phyloP scores from a whole-genome alignment of 2,329 filamentous ascomycete species.

The Hypoxylon sp. region DNA sequence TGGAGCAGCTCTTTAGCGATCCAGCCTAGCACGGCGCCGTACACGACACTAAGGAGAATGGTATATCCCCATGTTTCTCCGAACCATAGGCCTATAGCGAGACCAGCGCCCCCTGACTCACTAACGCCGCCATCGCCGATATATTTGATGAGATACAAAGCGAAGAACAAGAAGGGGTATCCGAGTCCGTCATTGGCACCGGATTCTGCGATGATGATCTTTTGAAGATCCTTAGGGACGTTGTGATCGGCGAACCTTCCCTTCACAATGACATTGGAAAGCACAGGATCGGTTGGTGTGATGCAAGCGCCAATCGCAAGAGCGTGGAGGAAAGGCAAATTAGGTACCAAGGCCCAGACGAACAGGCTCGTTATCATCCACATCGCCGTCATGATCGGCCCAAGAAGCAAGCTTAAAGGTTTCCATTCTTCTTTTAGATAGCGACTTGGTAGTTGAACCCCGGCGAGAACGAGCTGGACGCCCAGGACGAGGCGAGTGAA shows the following conservation, averaged over 20 bases:
- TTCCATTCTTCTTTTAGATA: slow-evolving; percentile 86
- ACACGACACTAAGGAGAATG: slow-evolving; percentile 81
- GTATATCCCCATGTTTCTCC: slow-evolving; percentile 87
- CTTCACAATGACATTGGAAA: slow-evolving; percentile 92
- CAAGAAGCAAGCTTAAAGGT: slow-evolving; percentile 78
- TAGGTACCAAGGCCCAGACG: slow-evolving; percentile 80
- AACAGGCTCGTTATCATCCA: slow-evolving; percentile 86
- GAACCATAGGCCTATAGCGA: slow-evolving; percentile 85
- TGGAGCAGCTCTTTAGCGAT: slow-evolving; percentile 84
- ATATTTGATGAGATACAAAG: slow-evolving; percentile 86
- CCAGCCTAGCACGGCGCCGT: slow-evolving; percentile 84
- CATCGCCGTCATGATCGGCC: slow-evolving; percentile 88
- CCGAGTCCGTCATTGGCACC: slow-evolving; percentile 91
- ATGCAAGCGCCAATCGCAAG: slow-evolving; percentile 86
- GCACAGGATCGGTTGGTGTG: slow-evolving; percentile 90
- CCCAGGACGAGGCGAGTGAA: slow-evolving; percentile 90
- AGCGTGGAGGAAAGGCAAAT: slow-evolving; percentile 80
- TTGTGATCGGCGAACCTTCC: slow-evolving; percentile 94
- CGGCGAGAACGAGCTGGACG: slow-evolving; percentile 89
- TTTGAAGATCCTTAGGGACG: slow-evolving; percentile 83
- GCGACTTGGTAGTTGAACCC: slow-evolving; percentile 86
- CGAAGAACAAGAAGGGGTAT: slow-evolving; percentile 89
- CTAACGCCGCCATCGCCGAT: slow-evolving; percentile 68
- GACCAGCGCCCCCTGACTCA: slow-evolving; percentile 68
- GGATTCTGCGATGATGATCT: slow-evolving; percentile 84